phyloP scores from a whole-genome alignment of 108 stramenopile species.

The Pseudonitzschia delicatissima region DNA sequence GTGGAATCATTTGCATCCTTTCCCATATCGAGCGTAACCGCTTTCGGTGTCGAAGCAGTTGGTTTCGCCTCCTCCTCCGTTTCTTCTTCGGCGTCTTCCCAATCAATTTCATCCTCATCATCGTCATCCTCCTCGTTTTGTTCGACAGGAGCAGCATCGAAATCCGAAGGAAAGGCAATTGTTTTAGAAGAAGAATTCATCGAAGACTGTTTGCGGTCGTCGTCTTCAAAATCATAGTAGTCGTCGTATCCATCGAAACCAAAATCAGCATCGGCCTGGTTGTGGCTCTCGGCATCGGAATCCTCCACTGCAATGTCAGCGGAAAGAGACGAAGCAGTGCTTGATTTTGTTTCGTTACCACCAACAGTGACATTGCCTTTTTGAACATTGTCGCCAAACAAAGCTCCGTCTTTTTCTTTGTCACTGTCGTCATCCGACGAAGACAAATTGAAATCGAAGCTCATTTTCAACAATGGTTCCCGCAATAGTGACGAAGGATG shows the following conservation, averaged over 20 bases:
- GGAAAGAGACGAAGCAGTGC: too few species aligned
- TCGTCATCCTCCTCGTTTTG: slow-evolving; percentile 23
- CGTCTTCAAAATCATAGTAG: neutral
- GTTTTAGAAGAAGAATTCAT: neutral
- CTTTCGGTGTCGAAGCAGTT: neutral
- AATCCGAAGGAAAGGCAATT: slow-evolving; percentile 10
- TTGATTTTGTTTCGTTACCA: neutral
- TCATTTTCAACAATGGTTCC: slow-evolving; percentile 29
- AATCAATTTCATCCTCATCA: slow-evolving; percentile 37
- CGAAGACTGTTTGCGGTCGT: slow-evolving; percentile 1
- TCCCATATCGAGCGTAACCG: slow-evolving; percentile 6
- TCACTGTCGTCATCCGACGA: slow-evolving; percentile 28
- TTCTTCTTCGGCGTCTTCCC: slow-evolving; percentile 36
- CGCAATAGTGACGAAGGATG: too few species aligned
- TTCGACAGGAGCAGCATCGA: neutral
- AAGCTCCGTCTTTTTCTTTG: neutral
- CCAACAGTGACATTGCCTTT: neutral
- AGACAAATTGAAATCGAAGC: slow-evolving; percentile 40
- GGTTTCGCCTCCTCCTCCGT: neutral
- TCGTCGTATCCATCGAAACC: neutral
- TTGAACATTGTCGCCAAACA: neutral
- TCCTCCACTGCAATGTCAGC: neutral
- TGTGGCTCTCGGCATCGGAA: neutral
- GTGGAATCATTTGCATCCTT: neutral
- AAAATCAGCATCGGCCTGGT: neutral